phyloP scores from a whole-genome alignment of 1,284 basidiomycete genomes.

The Coniophora puteana region DNA sequence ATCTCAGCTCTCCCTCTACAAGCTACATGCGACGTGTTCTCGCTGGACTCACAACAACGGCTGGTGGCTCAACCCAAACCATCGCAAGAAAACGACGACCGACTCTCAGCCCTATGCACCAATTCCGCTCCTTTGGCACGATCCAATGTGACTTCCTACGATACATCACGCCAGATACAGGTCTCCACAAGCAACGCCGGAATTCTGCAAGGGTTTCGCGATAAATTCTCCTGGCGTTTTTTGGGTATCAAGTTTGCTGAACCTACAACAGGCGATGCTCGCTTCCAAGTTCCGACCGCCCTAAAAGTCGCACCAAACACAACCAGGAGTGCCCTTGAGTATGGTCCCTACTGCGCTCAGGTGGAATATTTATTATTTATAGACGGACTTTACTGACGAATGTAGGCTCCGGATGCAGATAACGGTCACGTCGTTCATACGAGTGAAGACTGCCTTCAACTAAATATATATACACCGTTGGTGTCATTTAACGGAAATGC shows the following conservation, averaged over 20 bases:
- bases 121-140: constrained; percentile 17
- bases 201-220: constrained; percentile 14
- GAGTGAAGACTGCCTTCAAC: constrained; percentile 14
- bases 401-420: constrained; percentile 8
- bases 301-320: constrained; percentile 7
- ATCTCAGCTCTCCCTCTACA: neutral
- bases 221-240: constrained; percentile 16
- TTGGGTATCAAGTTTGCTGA: constrained; percentile 13
- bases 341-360: constrained; percentile 16
- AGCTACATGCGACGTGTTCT: constrained; percentile 11
- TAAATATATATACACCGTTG: constrained; percentile 16
- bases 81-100: too few species aligned
- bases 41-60: neutral
- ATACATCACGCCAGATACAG: constrained; percentile 13
- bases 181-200: constrained; percentile 13
- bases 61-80: neutral
- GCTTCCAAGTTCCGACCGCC: constrained; percentile 14
- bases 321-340: constrained; percentile 4
- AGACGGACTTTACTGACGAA: neutral
- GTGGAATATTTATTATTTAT: neutral
- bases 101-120: constrained; percentile 13
- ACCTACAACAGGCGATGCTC: constrained; percentile 7
- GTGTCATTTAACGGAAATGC: neutral
- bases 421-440: constrained; percentile 7
- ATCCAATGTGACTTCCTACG: constrained; percentile 15